Evolutionary conservation across 306 rosid genomes (phyloP), one percentile per base, ranked within the genome.

Genomic region (Glycine soja): DNA sequence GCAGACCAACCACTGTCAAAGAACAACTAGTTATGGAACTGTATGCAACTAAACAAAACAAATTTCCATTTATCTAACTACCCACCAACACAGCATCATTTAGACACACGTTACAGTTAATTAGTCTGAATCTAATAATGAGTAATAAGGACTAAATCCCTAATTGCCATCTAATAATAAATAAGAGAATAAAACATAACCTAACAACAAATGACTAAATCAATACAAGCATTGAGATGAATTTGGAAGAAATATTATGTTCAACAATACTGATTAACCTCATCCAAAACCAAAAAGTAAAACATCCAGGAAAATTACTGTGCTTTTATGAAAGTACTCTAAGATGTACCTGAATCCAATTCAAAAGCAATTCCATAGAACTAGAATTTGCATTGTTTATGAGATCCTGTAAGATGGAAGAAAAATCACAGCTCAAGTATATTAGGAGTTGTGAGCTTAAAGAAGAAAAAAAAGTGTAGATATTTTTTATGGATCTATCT

Each of bases 281-380:
- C 8, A 24, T 18, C 36, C 14, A 18, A 58, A 58, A 59, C 18
- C 45, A 46, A 70, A 18, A 72, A 8, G 36, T 8, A 70, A 75
- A 70, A 19, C 6, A 14, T 58, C 34, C 38, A 46, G 34, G 46
- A 80, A 71, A 65, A 72, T 69, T 65, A 62, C 16, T n/a, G 0
- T 46, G 77, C 32, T 10, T 59, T 58, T 80, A 73, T 68, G 53
- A 42, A 67, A 81, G 58, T 36, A 77, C 47, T 63, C 34, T 34
- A 69, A 10, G 58, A 78, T 54, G 50, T 88, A 95, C 99, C 99
- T 95, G 93, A 74, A 92, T 88, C 99, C 99, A 95, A 81, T 80
- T 87, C 80, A 95, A 85, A 83, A 95, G 88, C 89, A 95, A 67
- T 45, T 93, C 97, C 89, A 91, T 82, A 59, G 91, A 85, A 74